Evolutionary conservation across 345 rosid genomes (phyloP).

Genomic region (Eucalyptus camaldulensis): DNA sequence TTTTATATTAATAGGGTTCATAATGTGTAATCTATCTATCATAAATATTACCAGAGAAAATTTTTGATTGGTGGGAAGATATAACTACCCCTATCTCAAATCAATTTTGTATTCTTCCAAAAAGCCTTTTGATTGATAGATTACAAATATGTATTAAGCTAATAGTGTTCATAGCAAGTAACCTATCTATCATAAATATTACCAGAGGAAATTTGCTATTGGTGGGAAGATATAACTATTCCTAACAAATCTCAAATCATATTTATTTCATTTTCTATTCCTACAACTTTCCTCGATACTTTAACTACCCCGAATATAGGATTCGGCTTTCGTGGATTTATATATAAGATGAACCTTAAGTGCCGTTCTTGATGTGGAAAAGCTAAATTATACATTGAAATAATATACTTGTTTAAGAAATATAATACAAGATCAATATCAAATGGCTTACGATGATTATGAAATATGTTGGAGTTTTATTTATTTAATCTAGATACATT

Average conservation of each 20-base stretch:
- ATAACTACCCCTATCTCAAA: too few species aligned
- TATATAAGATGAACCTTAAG: background rate
- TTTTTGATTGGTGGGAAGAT: too few species aligned
- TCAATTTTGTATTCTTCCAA: too few species aligned
- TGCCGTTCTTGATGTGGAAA: background rate
- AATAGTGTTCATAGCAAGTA: too few species aligned
- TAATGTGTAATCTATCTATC: too few species aligned
- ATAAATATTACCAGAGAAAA: too few species aligned
- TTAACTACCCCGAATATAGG: background rate
- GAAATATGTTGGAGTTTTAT: background rate
- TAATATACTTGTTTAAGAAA: background rate
- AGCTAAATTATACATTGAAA: background rate
- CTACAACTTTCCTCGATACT: background rate
- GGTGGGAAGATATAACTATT: background rate
- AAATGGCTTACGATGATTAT: background rate
- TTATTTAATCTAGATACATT: background rate
- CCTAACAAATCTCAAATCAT: background rate
- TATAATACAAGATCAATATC: background rate
- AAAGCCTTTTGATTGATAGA: too few species aligned
- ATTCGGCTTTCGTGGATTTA: background rate
- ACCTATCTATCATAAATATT: too few species aligned
- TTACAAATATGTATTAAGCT: too few species aligned
- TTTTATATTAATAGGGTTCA: too few species aligned
- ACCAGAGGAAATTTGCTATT: too few species aligned
- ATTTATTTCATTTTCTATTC: background rate